Evolutionary conservation across 148 eudicot species (phyloP).

Genomic region (Camellia sinensis): DNA sequence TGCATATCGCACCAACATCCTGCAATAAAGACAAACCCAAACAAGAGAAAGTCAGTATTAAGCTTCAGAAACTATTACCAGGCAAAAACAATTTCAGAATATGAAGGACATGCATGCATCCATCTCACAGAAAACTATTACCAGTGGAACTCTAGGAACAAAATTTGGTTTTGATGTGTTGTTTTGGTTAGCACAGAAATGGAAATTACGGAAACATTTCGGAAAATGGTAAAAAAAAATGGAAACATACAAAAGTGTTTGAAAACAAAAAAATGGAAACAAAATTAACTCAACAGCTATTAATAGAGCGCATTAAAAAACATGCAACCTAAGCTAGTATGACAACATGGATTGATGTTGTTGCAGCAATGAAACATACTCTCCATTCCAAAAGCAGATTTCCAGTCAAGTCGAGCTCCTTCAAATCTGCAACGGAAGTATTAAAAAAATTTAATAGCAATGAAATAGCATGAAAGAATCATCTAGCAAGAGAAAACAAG

Average conservation of each 20-base stretch:
- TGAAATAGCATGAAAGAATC: neutral
- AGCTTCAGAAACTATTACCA: conserved; percentile 12
- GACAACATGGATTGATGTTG: neutral
- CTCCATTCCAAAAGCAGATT: conserved; percentile 83
- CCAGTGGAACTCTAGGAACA: neutral
- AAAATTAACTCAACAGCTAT: neutral
- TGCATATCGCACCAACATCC: conserved; percentile 74
- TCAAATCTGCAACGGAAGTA: conserved; percentile 55
- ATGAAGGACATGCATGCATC: conserved; percentile 1
- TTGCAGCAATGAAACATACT: conserved; percentile 36
- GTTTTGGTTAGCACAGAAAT: too few relatives aligned
- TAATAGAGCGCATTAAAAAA: neutral
- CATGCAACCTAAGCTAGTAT: neutral
- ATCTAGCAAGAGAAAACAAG: neutral
- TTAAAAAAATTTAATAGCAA: neutral
- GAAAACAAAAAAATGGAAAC: neutral
- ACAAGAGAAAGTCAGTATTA: conserved; percentile 11
- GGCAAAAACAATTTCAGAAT: neutral
- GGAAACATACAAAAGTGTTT: too few relatives aligned
- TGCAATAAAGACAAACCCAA: conserved; percentile 31
- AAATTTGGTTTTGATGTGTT: too few relatives aligned
- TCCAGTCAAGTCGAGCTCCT: conserved; percentile 96
- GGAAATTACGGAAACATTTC: too few relatives aligned
- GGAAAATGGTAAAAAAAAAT: too few relatives aligned
- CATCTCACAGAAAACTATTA: conserved; percentile 2